Percentiles rank a stretch among this genome's conserved stretches.
phyloP scores from a whole-genome alignment of 164 flowering plant genomes.

The Stephania cephalantha region DNA sequence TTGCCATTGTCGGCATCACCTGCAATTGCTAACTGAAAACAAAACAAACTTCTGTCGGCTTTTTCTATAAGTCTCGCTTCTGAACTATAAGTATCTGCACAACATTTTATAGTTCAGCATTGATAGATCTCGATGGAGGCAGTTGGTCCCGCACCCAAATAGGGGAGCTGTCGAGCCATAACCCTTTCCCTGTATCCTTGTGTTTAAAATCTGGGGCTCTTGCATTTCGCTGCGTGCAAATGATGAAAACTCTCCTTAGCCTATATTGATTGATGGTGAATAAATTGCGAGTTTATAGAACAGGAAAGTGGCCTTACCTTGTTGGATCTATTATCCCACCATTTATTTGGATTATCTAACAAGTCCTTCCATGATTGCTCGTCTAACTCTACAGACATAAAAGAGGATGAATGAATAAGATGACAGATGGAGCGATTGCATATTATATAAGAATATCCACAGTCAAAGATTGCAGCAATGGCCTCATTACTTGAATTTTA shows the following conservation, averaged over 20 bases:
- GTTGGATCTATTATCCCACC: constrained; percentile 70
- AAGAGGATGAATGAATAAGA: background rate
- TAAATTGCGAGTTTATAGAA: background rate
- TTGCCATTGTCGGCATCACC: background rate
- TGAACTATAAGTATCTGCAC: background rate
- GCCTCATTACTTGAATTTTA: background rate
- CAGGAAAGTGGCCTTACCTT: constrained; percentile 30
- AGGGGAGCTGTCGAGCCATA: constrained; percentile 49
- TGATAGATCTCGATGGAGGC: constrained; percentile 29
- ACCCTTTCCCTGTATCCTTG: constrained; percentile 46
- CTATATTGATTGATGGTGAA: background rate
- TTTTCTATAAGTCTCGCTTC: background rate
- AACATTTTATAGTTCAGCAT: background rate
- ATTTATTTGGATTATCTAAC: constrained; percentile 49
- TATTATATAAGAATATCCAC: background rate
- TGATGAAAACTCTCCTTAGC: background rate
- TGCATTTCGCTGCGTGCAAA: constrained; percentile 14
- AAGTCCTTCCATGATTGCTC: constrained; percentile 56
- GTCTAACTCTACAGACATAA: constrained; percentile 6
- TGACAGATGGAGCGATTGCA: background rate
- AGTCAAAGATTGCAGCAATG: background rate
- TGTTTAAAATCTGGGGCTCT: constrained; percentile 57
- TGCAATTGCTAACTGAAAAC: background rate
- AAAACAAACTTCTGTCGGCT: background rate
- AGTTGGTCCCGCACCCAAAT: constrained; percentile 43